phyloP scores from a whole-genome alignment of 495 filamentous ascomycete species.

The Cladorrhinum samala region DNA sequence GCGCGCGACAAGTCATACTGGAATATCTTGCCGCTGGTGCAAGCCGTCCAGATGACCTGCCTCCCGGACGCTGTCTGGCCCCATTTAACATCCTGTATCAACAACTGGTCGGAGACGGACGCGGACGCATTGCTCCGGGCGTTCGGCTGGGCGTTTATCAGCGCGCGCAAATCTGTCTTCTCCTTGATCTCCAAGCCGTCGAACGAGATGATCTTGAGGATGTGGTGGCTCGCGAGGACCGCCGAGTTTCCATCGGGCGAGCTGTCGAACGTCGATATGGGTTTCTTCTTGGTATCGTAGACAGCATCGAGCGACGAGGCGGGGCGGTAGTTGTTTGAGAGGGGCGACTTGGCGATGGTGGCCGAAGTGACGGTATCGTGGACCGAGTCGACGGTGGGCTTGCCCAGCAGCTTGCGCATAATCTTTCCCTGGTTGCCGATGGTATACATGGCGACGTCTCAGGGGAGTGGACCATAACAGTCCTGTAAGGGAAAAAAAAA shows the following conservation, averaged over 20 bases:
- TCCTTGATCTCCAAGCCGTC: conserved; percentile 65
- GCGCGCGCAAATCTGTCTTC: conserved; percentile 71
- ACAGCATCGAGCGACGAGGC: conserved; percentile 65
- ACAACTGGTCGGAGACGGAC: conserved; percentile 61
- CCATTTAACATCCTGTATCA: conserved; percentile 81
- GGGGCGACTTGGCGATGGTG: conserved; percentile 33
- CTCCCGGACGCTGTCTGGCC: conserved; percentile 42
- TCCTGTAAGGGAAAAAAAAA: not conserved
- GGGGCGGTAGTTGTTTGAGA: conserved; percentile 44
- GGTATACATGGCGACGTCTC: conserved; percentile 22
- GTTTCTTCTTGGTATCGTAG: conserved; percentile 59
- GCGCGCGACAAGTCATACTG: conserved; percentile 73
- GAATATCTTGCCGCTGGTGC: conserved; percentile 78
- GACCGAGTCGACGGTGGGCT: conserved; percentile 30
- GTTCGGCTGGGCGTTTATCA: conserved; percentile 64
- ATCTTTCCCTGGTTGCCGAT: conserved; percentile 42
- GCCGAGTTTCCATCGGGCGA: conserved; percentile 71
- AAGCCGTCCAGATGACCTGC: conserved; percentile 70
- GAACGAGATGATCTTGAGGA: conserved; percentile 76
- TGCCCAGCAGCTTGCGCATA: conserved; percentile 49
- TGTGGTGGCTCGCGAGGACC: conserved; percentile 73
- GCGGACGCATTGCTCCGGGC: conserved; percentile 49
- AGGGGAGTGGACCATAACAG: not conserved
- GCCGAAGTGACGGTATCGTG: conserved; percentile 27
- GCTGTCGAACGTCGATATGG: conserved; percentile 70